Evolutionary conservation across 1,139 yeast species (phyloP).

Genomic region (Blastobotrys arbuscula): DNA sequence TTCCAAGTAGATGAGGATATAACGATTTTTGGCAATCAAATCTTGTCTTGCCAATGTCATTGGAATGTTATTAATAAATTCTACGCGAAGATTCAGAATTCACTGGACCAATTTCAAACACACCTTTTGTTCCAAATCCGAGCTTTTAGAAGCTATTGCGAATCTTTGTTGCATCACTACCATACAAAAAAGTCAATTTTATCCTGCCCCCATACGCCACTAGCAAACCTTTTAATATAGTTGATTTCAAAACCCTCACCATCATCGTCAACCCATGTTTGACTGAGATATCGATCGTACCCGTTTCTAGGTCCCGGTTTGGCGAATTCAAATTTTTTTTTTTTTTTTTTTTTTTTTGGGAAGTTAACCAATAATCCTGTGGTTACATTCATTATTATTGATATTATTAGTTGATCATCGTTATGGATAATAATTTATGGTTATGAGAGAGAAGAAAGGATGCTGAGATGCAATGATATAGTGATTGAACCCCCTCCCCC

Average conservation of each 20-base stretch:
- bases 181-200: conserved; percentile 17
- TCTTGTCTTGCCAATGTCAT: conserved; percentile 46
- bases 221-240: conserved; percentile 28
- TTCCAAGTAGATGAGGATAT: no score
- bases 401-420: no score
- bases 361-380: no score
- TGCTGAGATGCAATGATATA: no score
- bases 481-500: no score
- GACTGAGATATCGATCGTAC: conserved; percentile 17
- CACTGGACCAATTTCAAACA: conserved; percentile 26
- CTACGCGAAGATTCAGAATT: conserved; percentile 21
- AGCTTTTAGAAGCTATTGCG: conserved; percentile 25
- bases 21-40: no score
- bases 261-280: conserved; percentile 20
- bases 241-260: conserved; percentile 20
- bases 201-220: conserved; percentile 27
- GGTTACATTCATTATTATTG: no score
- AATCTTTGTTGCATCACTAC: conserved; percentile 21
- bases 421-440: no score
- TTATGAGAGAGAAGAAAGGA: no score
- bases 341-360: not conserved
- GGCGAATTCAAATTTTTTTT: no score
- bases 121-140: conserved; percentile 26
- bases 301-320: conserved; percentile 18
- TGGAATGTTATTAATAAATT: conserved; percentile 54